Conservation (phyloP, 1,139 yeast species). For the Geotrichum cucujoidarum region DNA sequence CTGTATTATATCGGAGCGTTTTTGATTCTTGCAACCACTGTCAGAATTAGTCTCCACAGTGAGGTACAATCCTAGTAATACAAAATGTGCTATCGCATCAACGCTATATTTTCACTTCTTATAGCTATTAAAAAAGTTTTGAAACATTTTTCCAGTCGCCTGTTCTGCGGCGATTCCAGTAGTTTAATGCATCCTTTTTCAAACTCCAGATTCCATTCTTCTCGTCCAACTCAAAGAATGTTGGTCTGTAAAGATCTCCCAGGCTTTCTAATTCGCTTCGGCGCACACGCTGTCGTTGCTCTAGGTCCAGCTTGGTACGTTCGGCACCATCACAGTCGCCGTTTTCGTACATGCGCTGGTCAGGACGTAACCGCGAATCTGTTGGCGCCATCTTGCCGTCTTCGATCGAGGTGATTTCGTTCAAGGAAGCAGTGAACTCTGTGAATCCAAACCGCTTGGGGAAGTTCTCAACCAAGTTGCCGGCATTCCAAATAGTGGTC, state of each 20-base stretch:
- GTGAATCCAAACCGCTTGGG: conserved; percentile 79
- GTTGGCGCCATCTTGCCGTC: conserved; percentile 65
- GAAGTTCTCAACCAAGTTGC: conserved; percentile 55
- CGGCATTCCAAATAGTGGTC: conserved; percentile 56
- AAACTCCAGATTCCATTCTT: conserved; percentile 49
- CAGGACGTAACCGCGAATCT: conserved; percentile 88
- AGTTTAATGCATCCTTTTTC: conserved; percentile 58
- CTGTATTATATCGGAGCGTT: conserved; percentile 73
- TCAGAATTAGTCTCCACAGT: neutral
- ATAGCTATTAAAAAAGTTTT: conserved; percentile 9
- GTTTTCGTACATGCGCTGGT: conserved; percentile 63
- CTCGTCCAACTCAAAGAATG: conserved; percentile 49
- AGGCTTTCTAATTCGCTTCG: conserved; percentile 54
- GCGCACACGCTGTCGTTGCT: conserved; percentile 74
- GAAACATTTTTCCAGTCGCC: conserved; percentile 36
- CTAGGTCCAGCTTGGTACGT: conserved; percentile 56
- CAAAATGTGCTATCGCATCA: too few species aligned
- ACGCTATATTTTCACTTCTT: too few species aligned
- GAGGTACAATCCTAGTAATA: too few species aligned
- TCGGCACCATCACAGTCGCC: conserved; percentile 73
- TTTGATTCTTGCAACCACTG: conserved; percentile 42
- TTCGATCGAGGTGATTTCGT: conserved; percentile 71
- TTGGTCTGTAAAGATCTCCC: conserved; percentile 49
- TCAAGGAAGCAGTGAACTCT: conserved; percentile 71
- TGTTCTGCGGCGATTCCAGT: conserved; percentile 62